Percentiles rank a stretch among this genome's conserved stretches.
Evolutionary conservation across 257 asterid species (phyloP).

Genomic region (Penstemon barbatus): DNA sequence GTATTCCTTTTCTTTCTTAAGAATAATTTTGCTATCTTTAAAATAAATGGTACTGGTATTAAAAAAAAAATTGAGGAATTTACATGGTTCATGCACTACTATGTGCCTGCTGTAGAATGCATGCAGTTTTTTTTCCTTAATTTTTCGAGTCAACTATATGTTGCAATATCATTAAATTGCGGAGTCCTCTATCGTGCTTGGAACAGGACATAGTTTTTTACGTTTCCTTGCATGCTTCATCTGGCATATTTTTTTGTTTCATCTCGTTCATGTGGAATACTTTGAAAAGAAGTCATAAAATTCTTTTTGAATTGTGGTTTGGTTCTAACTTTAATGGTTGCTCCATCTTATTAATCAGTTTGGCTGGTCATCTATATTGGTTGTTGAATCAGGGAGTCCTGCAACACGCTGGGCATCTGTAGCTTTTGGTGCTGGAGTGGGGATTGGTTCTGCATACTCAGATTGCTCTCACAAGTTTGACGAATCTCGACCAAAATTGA

Average conservation of each 20-base stretch:
- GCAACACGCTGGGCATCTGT: conserved; percentile 89
- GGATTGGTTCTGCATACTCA: conserved; percentile 83
- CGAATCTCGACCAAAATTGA: conserved; percentile 46
- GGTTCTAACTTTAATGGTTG: background rate
- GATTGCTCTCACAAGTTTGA: conserved; percentile 72
- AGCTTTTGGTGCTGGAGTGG: conserved; percentile 84
- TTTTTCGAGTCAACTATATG: background rate
- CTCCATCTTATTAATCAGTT: background rate
- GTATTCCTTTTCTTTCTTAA: background rate
- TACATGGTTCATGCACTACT: conserved; percentile 1
- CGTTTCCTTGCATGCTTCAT: background rate
- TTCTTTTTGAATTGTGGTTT: background rate
- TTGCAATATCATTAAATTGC: background rate
- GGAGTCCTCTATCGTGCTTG: background rate
- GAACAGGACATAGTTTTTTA: background rate
- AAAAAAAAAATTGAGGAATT: background rate
- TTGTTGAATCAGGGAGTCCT: conserved; percentile 70
- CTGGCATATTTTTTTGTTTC: background rate
- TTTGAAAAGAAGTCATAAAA: conserved; percentile 1
- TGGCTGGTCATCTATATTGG: conserved; percentile 18
- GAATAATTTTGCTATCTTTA: background rate
- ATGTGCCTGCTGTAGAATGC: background rate
- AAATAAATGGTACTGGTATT: background rate
- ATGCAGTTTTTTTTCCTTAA: background rate
- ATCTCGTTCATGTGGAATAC: background rate